Evolutionary conservation across 2,329 filamentous ascomycete genomes (phyloP), one percentile per base, ranked within the genome.

Genomic region (Phaeophleospora eucalypticola): DNA sequence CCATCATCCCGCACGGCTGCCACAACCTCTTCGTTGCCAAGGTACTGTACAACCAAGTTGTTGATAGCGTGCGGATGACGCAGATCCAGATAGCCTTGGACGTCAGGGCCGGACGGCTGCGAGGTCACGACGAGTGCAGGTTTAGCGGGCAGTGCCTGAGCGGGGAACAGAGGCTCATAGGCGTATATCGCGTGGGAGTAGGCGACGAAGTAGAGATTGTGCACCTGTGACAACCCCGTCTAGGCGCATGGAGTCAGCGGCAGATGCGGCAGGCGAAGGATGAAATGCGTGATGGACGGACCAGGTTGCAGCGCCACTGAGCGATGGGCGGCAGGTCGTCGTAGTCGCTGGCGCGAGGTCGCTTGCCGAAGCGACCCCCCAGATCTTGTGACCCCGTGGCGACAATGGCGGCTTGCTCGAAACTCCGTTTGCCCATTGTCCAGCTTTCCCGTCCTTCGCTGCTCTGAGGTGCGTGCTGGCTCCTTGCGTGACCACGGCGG

Each of bases 1-100:
- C 81, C 68, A 77, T 87, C 66, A 61, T 87, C 58, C 71, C 83
- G 59, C 63, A 70, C 53, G 65, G 81, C 64, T 65, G 82, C 65
- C 16, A 76, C 46, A 19, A 74, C 63, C 50, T 76, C 74, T 20
- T 72, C 68, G 17, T 60, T 64, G n/a, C 71, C 72, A 8, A 76
- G 63, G 40, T 63, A 67, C 37, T 71, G 68, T 12, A 74, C 63
- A 27, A 71, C 57, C 3, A 76, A 46, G 33, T 68, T 64, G 48
- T 71, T 76, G 48, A 76, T 71, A 1, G 65, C 65, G 53, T 74
- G 71, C 18, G 72, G 68, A 36, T 66, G 53, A 1, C 58, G 49
- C 4, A 48, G 49, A 50, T 72, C 69, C 7, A 73, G 60, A 45
- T 60, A 58, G 7, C 65, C 66, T 47, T 21, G 45, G n/a, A 58